These are phyloP conservation scores for Trametes coccinea DNA, from an alignment of 768 basidiomycete species.

Conservation along the genomic window DNA sequence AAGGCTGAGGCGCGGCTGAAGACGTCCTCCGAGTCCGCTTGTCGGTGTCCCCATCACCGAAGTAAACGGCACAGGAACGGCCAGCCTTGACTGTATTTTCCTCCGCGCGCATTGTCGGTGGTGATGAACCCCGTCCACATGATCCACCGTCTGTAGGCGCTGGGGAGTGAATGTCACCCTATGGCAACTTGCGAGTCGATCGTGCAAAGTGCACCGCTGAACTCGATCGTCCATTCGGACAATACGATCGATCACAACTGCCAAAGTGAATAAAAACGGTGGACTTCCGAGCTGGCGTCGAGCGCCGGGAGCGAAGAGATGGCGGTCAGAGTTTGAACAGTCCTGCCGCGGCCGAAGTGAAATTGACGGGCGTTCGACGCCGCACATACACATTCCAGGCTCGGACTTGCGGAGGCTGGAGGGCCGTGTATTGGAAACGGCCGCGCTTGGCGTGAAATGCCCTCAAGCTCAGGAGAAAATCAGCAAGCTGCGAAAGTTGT, in stretches of 20 bases:
- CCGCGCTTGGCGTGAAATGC: not conserved
- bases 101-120: not conserved
- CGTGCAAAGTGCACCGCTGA: no score
- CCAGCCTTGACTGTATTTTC: not conserved
- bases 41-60: not conserved
- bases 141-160: no score
- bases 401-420: not conserved
- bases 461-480: not conserved
- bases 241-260: no score
- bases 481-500: no score
- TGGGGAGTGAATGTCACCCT: no score
- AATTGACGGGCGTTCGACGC: not conserved
- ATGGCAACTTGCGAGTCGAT: no score
- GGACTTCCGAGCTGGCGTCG: no score
- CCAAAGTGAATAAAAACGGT: no score
- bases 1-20: not conserved
- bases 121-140: no score
- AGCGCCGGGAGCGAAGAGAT: no score
- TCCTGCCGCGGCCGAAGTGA: not conserved
- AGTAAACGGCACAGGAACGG: slow-evolving; percentile 9
- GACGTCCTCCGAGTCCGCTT: not conserved
- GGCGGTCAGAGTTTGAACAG: not conserved
- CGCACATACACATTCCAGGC: not conserved
- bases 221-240: no score
- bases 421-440: not conserved